Evolutionary conservation across 345 rosid species (phyloP).

Genomic region (Ceriops zippeliana): DNA sequence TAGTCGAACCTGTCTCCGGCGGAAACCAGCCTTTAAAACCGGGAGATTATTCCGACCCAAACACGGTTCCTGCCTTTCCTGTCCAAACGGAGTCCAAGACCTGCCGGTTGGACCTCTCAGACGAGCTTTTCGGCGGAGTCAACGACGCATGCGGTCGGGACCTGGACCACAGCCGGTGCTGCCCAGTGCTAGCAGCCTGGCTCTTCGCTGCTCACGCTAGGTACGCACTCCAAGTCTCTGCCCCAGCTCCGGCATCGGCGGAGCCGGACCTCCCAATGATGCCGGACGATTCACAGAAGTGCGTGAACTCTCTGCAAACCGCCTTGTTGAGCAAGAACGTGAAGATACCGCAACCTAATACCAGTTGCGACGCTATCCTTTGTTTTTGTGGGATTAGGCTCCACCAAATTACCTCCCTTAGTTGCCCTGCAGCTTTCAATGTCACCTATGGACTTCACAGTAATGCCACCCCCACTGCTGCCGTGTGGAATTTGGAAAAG

Average conservation of each 20-base stretch:
- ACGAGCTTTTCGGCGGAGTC: constrained; percentile 96
- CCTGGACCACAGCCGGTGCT: constrained; percentile 91
- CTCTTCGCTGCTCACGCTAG: constrained; percentile 94
- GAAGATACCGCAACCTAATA: constrained; percentile 77
- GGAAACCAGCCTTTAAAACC: too few relatives aligned
- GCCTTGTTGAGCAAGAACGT: constrained; percentile 75
- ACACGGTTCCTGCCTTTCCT: too few relatives aligned
- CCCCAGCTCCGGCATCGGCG: constrained; percentile 43
- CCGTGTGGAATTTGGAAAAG: constrained; percentile 79
- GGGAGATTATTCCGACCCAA: too few relatives aligned
- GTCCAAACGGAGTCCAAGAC: constrained; percentile 54
- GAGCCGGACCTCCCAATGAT: constrained; percentile 72
- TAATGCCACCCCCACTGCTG: constrained; percentile 84
- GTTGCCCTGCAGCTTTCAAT: constrained; percentile 94
- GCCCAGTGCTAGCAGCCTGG: constrained; percentile 97
- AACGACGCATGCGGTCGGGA: constrained; percentile 77
- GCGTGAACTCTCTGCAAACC: constrained; percentile 80
- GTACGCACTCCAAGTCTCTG: constrained; percentile 67
- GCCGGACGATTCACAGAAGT: constrained; percentile 95
- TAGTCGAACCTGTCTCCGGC: constrained; percentile 45
- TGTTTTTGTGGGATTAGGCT: constrained; percentile 97
- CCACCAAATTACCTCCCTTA: constrained; percentile 85
- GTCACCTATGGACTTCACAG: constrained; percentile 51
- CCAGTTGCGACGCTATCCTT: constrained; percentile 77
- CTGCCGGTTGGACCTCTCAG: constrained; percentile 88